Base-by-base conservation (phyloP, 768 basidiomycete genomes). In the Mycena indigotica region DNA sequence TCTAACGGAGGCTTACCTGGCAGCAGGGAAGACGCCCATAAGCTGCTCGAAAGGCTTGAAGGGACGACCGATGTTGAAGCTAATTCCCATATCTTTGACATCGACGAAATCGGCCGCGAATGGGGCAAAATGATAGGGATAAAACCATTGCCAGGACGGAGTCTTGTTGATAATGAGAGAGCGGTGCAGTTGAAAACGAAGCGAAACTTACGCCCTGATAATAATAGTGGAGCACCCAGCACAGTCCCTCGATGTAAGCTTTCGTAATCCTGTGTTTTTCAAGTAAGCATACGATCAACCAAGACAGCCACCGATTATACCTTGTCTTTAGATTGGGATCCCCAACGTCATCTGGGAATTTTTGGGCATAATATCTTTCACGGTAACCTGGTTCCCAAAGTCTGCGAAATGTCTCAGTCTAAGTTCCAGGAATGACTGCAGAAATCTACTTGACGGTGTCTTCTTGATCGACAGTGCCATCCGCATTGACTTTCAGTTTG, bases 91-190 rank as follows among this genome's bases (percentile, higher is more conserved):
- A 61, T 85, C 79, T 30, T 80, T 82, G 46, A 96, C 77, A 44
- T 91, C 87, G 55, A 83, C 81, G 64, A 98, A 98, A 72, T 99
- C 97, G 58, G 88, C 87, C 6, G 97, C 97, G 70, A 99, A 99
- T 1, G 97, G 97, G 13, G 97, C 93, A 70, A 97, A 99, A 73
- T 99, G 97, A 67, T 90, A 95, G 1, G 97, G 97, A 71, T 98
- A 98, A 75, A 89, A 99, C 97, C 97, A 99, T 67, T 95, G 86
- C 96, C 96, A 98, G 2, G 95, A 97, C 3, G 92, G 91, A 6
- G 91, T 85, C 93, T 89, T 58, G 41, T 46, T 35, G 10, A 13
- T 13, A 48, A 44, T 44, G 15, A 44, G 41, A 28, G 13, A 25
- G 5, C 28, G 35, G 56, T 60, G 49, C 66, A 67, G 29, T 68